Percentiles rank a stretch among this genome's conserved stretches.
These are phyloP conservation scores for Aspergillus sp. DNA, from an alignment of 2,329 filamentous ascomycete species.

Conservation along the genomic window DNA sequence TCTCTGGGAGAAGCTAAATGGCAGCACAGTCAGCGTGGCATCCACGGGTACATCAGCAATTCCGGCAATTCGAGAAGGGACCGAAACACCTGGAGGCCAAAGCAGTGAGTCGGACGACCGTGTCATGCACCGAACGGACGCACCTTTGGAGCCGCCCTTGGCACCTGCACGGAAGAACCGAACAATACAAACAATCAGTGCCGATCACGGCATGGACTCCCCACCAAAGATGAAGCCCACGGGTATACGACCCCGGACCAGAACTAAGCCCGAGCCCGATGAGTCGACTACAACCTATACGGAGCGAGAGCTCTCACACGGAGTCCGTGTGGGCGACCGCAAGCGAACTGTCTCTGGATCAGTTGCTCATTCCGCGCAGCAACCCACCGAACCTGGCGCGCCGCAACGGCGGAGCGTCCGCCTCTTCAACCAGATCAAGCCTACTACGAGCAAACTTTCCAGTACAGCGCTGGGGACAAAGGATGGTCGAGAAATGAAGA, in stretches of 20 bases:
- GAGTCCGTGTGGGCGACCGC: constrained; percentile 59
- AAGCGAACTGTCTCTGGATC: constrained; percentile 95
- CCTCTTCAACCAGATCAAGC: constrained; percentile 70
- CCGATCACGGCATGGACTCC: constrained; percentile 55
- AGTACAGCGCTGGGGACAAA: constrained; percentile 60
- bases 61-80: constrained; percentile 52
- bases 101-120: constrained; percentile 47
- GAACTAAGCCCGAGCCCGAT: constrained; percentile 42
- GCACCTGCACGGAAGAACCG: constrained; percentile 54
- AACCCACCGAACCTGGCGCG: constrained; percentile 63
- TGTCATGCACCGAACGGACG: constrained; percentile 35
- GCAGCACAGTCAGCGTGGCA: constrained; percentile 46
- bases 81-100: constrained; percentile 65
- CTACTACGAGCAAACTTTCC: constrained; percentile 64
- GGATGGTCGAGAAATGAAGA: constrained; percentile 75
- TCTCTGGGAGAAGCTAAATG: constrained; percentile 53
- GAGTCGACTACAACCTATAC: constrained; percentile 39
- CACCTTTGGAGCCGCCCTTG: constrained; percentile 46
- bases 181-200: constrained; percentile 56
- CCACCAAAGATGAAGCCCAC: constrained; percentile 66
- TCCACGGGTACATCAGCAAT: constrained; percentile 30
- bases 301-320: constrained; percentile 35
- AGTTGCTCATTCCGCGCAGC: constrained; percentile 54
- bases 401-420: constrained; percentile 72
- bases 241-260: constrained; percentile 45